A percentile compares a stretch with the other conserved stretches of the same genome.
phyloP scores from a whole-genome alignment of 495 filamentous ascomycete genomes.

The Annulohypoxylon moriforme region DNA sequence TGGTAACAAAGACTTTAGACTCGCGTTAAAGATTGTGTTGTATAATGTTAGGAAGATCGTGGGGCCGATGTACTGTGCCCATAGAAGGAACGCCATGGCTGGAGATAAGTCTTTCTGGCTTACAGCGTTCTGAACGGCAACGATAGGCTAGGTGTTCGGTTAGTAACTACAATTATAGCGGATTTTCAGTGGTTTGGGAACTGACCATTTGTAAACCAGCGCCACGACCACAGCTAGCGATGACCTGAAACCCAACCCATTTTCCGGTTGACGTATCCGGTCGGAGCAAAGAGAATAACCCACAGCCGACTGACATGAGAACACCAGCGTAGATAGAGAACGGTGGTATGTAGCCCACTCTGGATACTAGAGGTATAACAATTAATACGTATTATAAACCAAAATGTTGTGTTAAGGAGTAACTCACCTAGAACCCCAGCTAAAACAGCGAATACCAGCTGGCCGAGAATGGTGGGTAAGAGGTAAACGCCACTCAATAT shows the following conservation, averaged over 20 bases:
- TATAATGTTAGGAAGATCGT: conserved; percentile 25
- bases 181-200: neutral
- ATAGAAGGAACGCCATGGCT: conserved; percentile 26
- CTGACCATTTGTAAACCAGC: conserved; percentile 57
- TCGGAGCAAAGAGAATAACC: conserved; percentile 61
- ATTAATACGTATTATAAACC: neutral
- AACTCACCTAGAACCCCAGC: conserved; percentile 6
- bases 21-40: conserved; percentile 22
- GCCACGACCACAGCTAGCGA: conserved; percentile 61
- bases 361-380: conserved; percentile 22
- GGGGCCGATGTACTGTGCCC: conserved; percentile 22
- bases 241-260: conserved; percentile 70
- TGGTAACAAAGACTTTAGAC: neutral
- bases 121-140: conserved; percentile 18
- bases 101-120: conserved; percentile 7
- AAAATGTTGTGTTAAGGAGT: neutral
- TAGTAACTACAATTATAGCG: neutral
- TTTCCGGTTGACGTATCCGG: conserved; percentile 54
- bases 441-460: conserved; percentile 54
- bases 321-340: conserved; percentile 60
- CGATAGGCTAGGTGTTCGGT: neutral
- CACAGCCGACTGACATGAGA: conserved; percentile 65
- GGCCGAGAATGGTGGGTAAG: conserved; percentile 61
- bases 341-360: conserved; percentile 61
- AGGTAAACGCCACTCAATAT: conserved; percentile 61